Conservation (phyloP, 768 basidiomycete genomes). For the Mycena galopus region DNA sequence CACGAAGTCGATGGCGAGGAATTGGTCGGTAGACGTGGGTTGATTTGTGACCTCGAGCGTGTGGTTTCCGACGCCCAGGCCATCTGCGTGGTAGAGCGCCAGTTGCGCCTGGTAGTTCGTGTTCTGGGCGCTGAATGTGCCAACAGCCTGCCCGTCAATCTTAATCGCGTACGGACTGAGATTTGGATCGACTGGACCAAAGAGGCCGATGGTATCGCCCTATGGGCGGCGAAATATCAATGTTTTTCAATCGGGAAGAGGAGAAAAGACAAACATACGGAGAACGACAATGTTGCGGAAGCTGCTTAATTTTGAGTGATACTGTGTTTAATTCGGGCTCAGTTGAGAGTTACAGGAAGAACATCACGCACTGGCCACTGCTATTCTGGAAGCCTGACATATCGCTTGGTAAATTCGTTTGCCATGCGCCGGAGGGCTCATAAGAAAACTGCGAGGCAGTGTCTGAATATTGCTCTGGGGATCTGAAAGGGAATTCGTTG, state of each 20-base stretch:
- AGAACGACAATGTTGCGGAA: conserved; percentile 34
- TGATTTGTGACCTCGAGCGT: conserved; percentile 35
- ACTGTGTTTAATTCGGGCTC: conserved; percentile 21
- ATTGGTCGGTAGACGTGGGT: background rate
- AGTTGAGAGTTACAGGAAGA: background rate
- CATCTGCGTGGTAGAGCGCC: conserved; percentile 17
- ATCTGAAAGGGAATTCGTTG: conserved; percentile 25
- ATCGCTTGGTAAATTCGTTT: conserved; percentile 32
- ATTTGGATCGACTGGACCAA: conserved; percentile 50
- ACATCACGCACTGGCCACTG: conserved; percentile 47
- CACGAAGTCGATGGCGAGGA: conserved; percentile 30
- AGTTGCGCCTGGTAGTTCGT: conserved; percentile 27
- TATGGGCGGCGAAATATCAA: background rate
- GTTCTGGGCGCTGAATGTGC: conserved; percentile 35
- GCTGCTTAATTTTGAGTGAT: conserved; percentile 33
- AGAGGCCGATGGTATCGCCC: conserved; percentile 46
- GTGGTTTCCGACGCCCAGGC: conserved; percentile 36
- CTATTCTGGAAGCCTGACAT: conserved; percentile 44
- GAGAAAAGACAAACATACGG: conserved; percentile 23
- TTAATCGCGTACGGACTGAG: conserved; percentile 38
- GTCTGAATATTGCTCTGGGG: conserved; percentile 27
- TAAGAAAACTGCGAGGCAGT: conserved; percentile 48
- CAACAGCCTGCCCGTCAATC: conserved; percentile 39
- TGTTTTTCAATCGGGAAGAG: background rate
- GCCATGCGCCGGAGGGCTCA: conserved; percentile 43